These are phyloP conservation scores for Polygonum maritimum DNA, from an alignment of 148 eudicot species.

Conservation along the genomic window DNA sequence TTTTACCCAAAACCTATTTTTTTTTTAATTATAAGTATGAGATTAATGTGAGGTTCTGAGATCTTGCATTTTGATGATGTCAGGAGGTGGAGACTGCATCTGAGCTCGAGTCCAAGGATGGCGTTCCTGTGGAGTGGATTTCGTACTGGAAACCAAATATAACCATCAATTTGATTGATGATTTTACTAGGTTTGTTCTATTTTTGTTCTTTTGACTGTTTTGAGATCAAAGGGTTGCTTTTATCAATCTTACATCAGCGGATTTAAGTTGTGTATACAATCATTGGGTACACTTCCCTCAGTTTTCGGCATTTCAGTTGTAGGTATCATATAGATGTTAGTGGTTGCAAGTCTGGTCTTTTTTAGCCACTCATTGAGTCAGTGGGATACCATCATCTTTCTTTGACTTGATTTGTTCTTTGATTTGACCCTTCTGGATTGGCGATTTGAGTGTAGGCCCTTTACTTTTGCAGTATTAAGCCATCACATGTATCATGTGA, in stretches of 20 bases:
- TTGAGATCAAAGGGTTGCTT: neutral
- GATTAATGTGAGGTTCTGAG: neutral
- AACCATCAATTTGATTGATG: slow-evolving; percentile 88
- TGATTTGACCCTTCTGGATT: neutral
- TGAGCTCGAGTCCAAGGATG: slow-evolving; percentile 49
- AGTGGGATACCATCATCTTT: neutral
- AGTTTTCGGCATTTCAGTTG: neutral
- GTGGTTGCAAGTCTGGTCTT: neutral
- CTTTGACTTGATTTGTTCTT: neutral
- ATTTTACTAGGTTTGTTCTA: slow-evolving; percentile 59
- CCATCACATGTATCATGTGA: neutral
- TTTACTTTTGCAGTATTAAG: neutral
- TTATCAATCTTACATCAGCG: neutral
- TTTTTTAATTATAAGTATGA: neutral
- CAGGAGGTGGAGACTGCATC: slow-evolving; percentile 71
- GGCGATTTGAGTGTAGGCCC: neutral
- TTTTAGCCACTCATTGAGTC: neutral
- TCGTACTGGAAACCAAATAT: slow-evolving; percentile 97
- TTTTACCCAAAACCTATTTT: neutral
- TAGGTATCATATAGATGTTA: neutral
- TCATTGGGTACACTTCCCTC: neutral
- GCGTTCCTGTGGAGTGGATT: slow-evolving; percentile 65
- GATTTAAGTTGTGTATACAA: neutral
- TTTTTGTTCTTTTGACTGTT: neutral
- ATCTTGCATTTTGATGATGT: slow-evolving; percentile 7